A percentile compares a stretch with the other conserved stretches of the same genome.
These are phyloP conservation scores for Flaveria linearis DNA, from an alignment of 129 eudicot species.

Conservation along the genomic window DNA sequence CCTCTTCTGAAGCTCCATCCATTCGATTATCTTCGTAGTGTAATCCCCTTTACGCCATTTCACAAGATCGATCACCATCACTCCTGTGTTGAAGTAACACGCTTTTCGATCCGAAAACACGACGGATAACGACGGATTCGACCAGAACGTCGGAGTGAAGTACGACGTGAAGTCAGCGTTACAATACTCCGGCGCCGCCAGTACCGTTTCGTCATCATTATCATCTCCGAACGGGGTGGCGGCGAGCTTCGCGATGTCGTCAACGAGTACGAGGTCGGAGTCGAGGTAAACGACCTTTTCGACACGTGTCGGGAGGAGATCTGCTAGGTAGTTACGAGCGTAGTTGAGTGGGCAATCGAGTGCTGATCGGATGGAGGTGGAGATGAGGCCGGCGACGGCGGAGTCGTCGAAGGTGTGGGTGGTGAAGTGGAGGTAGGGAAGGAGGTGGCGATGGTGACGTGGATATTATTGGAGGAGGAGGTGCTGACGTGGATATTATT, in stretches of 20 bases:
- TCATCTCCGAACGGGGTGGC: slow-evolving; percentile 56
- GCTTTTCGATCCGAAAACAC: slow-evolving; percentile 60
- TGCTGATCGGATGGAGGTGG: slow-evolving; percentile 83
- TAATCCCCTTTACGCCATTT: slow-evolving; percentile 69
- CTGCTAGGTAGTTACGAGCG: slow-evolving; percentile 79
- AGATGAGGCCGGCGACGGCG: slow-evolving; percentile 63
- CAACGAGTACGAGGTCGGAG: slow-evolving; percentile 81
- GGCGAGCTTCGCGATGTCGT: slow-evolving; percentile 70
- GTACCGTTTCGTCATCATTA: slow-evolving; percentile 31
- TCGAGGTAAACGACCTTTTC: slow-evolving; percentile 68
- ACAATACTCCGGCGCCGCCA: slow-evolving; percentile 92
- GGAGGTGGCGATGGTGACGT: slow-evolving; percentile 46
- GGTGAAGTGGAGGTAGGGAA: slow-evolving; percentile 64
- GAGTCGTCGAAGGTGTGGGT: slow-evolving; percentile 55
- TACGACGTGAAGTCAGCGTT: slow-evolving; percentile 76
- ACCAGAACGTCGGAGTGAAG: slow-evolving; percentile 92
- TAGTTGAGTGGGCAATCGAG: slow-evolving; percentile 86
- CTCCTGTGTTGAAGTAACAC: slow-evolving; percentile 93
- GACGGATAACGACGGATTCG: slow-evolving; percentile 72
- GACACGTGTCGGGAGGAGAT: slow-evolving; percentile 57
- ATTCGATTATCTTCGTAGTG: slow-evolving; percentile 66
- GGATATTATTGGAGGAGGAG: slow-evolving; percentile 52
- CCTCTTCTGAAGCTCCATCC: slow-evolving; percentile 95
- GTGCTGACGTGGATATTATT: slow-evolving; percentile 46
- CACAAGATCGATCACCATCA: slow-evolving; percentile 77